Conservation (phyloP, 768 basidiomycete genomes). For the Coprinellus micaceus region DNA sequence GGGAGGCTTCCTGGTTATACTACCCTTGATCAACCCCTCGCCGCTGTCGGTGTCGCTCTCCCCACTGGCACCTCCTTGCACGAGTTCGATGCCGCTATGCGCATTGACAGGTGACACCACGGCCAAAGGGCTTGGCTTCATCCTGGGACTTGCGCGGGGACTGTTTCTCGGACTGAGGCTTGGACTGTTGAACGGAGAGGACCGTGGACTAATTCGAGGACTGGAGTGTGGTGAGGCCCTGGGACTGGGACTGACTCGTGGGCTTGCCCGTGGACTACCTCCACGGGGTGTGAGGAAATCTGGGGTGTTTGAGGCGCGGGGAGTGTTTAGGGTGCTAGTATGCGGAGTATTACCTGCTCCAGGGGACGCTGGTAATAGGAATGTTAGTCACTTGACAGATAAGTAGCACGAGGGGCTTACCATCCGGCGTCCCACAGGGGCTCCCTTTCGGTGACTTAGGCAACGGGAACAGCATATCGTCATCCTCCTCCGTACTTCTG, state of each 20-base stretch:
- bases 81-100: background rate
- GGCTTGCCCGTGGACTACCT: background rate
- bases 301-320: background rate
- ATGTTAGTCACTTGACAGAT: background rate
- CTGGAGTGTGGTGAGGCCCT: no score
- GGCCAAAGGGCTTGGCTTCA: background rate
- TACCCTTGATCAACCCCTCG: background rate
- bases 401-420: background rate
- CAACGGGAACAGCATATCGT: slow-evolving; percentile 3
- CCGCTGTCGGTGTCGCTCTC: background rate
- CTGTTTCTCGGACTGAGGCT: background rate
- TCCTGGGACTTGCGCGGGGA: background rate
- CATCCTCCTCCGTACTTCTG: background rate
- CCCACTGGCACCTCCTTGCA: background rate
- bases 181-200: no score
- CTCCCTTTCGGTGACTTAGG: slow-evolving; percentile 4
- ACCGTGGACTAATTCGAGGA: no score
- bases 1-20: background rate
- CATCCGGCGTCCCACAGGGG: slow-evolving; percentile 1
- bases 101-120: background rate
- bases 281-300: background rate
- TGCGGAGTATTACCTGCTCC: background rate
- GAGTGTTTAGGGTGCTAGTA: background rate
- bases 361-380: background rate
- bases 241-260: background rate